Evolutionary conservation across 495 filamentous ascomycete species (phyloP).

Genomic region (Cercophora samala): DNA sequence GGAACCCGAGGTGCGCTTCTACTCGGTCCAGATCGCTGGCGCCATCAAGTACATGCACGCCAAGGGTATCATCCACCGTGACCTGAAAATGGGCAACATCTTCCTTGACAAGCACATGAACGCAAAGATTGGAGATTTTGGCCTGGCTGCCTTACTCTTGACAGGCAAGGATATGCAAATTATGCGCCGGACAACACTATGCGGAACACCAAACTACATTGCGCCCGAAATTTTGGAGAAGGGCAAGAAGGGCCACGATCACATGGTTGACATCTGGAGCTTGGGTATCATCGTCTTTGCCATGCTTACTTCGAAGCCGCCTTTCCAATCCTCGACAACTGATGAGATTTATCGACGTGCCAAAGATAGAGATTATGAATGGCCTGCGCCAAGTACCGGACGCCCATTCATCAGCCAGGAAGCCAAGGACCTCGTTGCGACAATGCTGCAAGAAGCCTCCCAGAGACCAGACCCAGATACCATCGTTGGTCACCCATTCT

Average conservation of each 20-base stretch:
- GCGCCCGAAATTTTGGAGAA: slow-evolving; percentile 90
- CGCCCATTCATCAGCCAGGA: slow-evolving; percentile 53
- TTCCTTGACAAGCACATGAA: slow-evolving; percentile 97
- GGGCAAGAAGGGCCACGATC: slow-evolving; percentile 82
- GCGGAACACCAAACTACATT: slow-evolving; percentile 97
- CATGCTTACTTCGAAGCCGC: slow-evolving; percentile 84
- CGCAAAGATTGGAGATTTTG: slow-evolving; percentile 96
- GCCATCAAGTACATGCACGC: slow-evolving; percentile 97
- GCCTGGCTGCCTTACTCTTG: slow-evolving; percentile 86
- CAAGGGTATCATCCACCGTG: slow-evolving; percentile 91
- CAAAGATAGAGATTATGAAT: slow-evolving; percentile 67
- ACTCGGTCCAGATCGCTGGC: slow-evolving; percentile 88
- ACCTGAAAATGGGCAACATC: slow-evolving; percentile 96
- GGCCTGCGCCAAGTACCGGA: slow-evolving; percentile 57
- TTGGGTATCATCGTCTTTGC: slow-evolving; percentile 95
- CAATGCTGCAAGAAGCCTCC: slow-evolving; percentile 70
- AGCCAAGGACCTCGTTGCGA: slow-evolving; percentile 75
- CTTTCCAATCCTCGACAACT: slow-evolving; percentile 81
- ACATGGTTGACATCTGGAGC: slow-evolving; percentile 93
- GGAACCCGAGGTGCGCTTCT: slow-evolving; percentile 85
- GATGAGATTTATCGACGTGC: slow-evolving; percentile 83
- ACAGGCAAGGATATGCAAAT: slow-evolving; percentile 77
- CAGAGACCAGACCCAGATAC: slow-evolving; percentile 72
- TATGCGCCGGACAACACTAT: slow-evolving; percentile 80
- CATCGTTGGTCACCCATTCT: slow-evolving; percentile 80